Evolutionary conservation across 2,329 filamentous ascomycete species (phyloP), one percentile per base, ranked within the genome.

Genomic region (Cercospora janseana): DNA sequence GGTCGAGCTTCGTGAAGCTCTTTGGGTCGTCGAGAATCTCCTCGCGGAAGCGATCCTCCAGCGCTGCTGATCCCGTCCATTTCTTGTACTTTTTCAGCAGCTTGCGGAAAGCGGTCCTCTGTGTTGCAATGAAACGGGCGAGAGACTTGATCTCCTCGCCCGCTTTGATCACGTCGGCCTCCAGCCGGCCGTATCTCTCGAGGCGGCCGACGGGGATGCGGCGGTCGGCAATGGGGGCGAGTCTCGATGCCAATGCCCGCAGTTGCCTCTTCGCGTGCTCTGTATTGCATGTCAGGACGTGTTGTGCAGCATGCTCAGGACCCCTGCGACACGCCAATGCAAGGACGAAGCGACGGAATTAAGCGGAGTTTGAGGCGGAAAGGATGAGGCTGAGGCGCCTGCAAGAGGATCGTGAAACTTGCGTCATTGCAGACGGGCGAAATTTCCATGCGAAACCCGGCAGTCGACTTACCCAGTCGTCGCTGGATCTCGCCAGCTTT

Each of bases 61-160:
- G 73, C 0, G 79, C 76, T 4, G 75, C 75, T 16, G 87, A 90
- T 31, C 83, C 82, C 3, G 88, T 92, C 88, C 88, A 93, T 78
- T 90, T 91, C 78, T 85, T 75, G 70, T 93, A 92, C 66, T 94
- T 94, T 67, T 92, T 93, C 26, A 91, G 73, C 28, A 94, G 84
- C 70, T 94, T 94, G 48, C 81, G 80, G 61, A 94, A 91, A 3
- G 86, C 88, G 4, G 85, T 80, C 7, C 83, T 76, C 65, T 94
- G 88, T 2, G 86, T 85, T 52, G 79, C 77, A 56, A 85, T 80
- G 61, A 92, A 94, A 32, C 87, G 81, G 27, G 81, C 79, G 4
- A 93, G 74, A 4, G 80, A 79, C 46, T 80, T 78, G 46, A 88
- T 82, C 56, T 93, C 88, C 57, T 88, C 80, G 37, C 83, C 83